phyloP scores from a whole-genome alignment of 345 rosid genomes.

The Hypericum androsaemum region DNA sequence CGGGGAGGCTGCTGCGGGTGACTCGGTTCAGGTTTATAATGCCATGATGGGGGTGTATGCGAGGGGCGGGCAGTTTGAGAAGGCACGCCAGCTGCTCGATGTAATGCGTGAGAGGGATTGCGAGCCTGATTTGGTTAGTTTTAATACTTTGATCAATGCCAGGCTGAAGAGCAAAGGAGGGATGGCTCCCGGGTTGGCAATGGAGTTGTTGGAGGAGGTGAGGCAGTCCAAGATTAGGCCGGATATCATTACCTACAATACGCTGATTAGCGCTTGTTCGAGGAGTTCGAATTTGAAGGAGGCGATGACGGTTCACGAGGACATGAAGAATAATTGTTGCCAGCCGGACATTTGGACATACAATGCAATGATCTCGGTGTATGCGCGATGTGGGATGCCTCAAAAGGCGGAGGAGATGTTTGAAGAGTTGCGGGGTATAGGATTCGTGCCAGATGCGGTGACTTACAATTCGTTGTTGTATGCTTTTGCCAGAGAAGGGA shows the following conservation, averaged over 20 bases:
- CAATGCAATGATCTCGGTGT: constrained; percentile 90
- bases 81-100: constrained; percentile 63
- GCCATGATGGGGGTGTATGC: constrained; percentile 97
- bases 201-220: constrained; percentile 61
- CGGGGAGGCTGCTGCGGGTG: constrained; percentile 47
- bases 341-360: constrained; percentile 96
- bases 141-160: constrained; percentile 87
- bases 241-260: constrained; percentile 82
- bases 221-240: constrained; percentile 73
- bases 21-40: constrained; percentile 78
- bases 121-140: constrained; percentile 85
- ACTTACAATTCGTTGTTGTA: constrained; percentile 82
- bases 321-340: constrained; percentile 64
- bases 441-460: constrained; percentile 79
- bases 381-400: constrained; percentile 73
- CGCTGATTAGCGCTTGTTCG: constrained; percentile 87
- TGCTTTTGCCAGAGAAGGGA: constrained; percentile 88
- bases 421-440: constrained; percentile 59
- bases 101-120: constrained; percentile 73
- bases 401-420: constrained; percentile 62
- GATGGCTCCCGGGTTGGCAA: constrained; percentile 46
- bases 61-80: constrained; percentile 46
- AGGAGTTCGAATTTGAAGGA: constrained; percentile 67
- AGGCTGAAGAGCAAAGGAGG: constrained; percentile 47
- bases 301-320: constrained; percentile 55